Base-by-base conservation (phyloP, 805 yeast species). In the Starmerella kuoi region DNA sequence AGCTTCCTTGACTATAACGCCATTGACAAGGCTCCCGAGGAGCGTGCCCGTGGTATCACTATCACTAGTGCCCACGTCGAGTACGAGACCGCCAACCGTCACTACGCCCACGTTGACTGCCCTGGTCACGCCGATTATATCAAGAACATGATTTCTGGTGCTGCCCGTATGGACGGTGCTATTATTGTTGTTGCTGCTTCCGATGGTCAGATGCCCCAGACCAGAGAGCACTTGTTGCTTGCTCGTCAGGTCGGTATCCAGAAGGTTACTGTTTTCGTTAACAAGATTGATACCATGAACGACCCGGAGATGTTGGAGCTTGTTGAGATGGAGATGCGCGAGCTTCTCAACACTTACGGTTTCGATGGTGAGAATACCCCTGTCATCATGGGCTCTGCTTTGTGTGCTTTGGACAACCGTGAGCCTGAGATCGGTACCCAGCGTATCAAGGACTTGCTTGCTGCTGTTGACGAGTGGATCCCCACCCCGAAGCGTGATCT, bases 291-390 rank as follows among this genome's bases (percentile, higher is more conserved):
- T 66, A 82, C 95, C 56, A 76, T 91, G 61, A 96, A 91, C 62
- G 98, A 91, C 65, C 94, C 94, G 53, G 98, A 91, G 73, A 91
- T 88, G 96, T 75, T 91, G 65, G 98, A 91, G 73, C 78, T 91
- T 58, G 98, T 91, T 54, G 98, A 91, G 73, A 91, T 91, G 98
- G 98, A 91, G 74, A 91, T 91, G 98, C 82, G 98, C 71, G 98
- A 91, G 64, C 74, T 91, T 53, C 73, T 91, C 61, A 61, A 77
- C 54, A 73, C 82, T 54, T 91, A 87, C 66, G 97, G 96, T 47
- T 91, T 88, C 55, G 97, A 91, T 61, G 98, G 97, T 69, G 98
- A 91, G 61, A 79, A 88, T 69, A 79, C 94, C 53, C 98, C 98
- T 47, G 96, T 91, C 48, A 69, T 91, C 53, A 87, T 88, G 95